Evolutionary conservation across 2,329 filamentous ascomycete species (phyloP), one percentile per base, ranked within the genome.

Genomic region (Ceratocystiopsis minuta): DNA sequence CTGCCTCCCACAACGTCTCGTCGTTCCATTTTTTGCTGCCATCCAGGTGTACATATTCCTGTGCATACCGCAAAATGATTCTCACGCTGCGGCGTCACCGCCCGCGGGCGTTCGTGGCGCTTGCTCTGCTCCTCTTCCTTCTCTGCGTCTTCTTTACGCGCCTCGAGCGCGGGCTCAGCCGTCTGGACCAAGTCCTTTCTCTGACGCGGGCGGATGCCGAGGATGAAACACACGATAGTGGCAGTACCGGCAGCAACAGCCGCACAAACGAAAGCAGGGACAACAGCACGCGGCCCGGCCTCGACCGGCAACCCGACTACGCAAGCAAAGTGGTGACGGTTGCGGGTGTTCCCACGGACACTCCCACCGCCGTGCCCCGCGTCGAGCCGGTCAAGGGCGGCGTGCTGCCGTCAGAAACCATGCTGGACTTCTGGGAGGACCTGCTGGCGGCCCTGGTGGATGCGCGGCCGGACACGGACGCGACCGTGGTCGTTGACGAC

Each of bases 351-450:
- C 5, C 13, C 13, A 15, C 32, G 3, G 24, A 2, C 24, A 6
- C 24, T 10, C 24, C 24, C 24, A 28, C 24, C 11, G 7, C 24
- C 11, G 24, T 28, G 24, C 24, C 24, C 2, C 24, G 24, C 9
- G 11, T 28, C 11, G 24, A 28, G 6, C 11, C 35, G 28, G 41
- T 37, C 16, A 39, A 38, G 6, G 39, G 43, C n/a, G 41, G 45
- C 36, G 15, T 34, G n/a, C 39, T 24, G 2, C 46, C 48, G 34
- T 51, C 41, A 31, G 28, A 20, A 16, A 45, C 43, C 24, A 49
- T 51, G 46, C 46, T 42, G 37, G 37, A 38, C n/a, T 50, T 41
- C 34, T 50, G 47, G 47, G 24, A 37, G 16, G 41, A 44, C 2
- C 41, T 50, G 4, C 35, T 46, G 6, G 24, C 39, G 13, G 47